Evolutionary conservation across 352 stramenopile genomes (phyloP).

Genomic region (Globisporangium parvum): DNA sequence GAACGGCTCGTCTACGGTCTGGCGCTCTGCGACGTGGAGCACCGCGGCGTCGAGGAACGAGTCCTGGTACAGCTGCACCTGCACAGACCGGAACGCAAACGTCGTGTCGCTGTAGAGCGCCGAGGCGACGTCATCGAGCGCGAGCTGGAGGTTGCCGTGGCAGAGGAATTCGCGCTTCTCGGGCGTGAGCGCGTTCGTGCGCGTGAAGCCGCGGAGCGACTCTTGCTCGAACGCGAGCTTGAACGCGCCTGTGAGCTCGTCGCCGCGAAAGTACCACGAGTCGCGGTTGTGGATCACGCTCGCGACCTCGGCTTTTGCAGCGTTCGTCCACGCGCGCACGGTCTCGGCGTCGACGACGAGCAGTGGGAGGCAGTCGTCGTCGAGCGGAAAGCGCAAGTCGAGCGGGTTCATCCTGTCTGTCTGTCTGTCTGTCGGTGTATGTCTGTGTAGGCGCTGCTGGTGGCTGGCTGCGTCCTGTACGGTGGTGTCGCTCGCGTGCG

Average conservation of each 20-base stretch:
- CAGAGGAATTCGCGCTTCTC: slow-evolving; percentile 31
- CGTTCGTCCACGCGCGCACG: slow-evolving; percentile 23
- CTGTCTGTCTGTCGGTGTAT: background rate
- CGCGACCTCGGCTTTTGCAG: slow-evolving; percentile 26
- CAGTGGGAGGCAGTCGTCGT: background rate
- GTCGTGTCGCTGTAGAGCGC: slow-evolving; percentile 29
- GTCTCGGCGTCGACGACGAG: slow-evolving; percentile 11
- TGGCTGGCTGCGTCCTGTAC: background rate
- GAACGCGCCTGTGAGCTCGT: slow-evolving; percentile 26
- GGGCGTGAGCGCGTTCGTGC: slow-evolving; percentile 11
- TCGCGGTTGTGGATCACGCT: slow-evolving; percentile 23
- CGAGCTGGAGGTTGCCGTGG: slow-evolving; percentile 23
- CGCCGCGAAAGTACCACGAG: slow-evolving; percentile 38
- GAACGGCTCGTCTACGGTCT: slow-evolving; percentile 26
- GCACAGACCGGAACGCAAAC: slow-evolving; percentile 24
- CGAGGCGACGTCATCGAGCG: slow-evolving; percentile 32
- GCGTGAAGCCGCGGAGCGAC: slow-evolving; percentile 25
- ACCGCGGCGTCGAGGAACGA: slow-evolving; percentile 41
- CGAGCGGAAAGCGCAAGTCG: slow-evolving; percentile 10
- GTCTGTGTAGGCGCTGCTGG: background rate
- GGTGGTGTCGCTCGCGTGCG: background rate
- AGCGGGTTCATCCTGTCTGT: slow-evolving; percentile 2
- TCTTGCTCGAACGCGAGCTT: slow-evolving; percentile 24
- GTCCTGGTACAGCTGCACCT: slow-evolving; percentile 39
- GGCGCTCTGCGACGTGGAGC: slow-evolving; percentile 27